phyloP scores from a whole-genome alignment of 176 grass and related monocot species.

The Carex parvula region DNA sequence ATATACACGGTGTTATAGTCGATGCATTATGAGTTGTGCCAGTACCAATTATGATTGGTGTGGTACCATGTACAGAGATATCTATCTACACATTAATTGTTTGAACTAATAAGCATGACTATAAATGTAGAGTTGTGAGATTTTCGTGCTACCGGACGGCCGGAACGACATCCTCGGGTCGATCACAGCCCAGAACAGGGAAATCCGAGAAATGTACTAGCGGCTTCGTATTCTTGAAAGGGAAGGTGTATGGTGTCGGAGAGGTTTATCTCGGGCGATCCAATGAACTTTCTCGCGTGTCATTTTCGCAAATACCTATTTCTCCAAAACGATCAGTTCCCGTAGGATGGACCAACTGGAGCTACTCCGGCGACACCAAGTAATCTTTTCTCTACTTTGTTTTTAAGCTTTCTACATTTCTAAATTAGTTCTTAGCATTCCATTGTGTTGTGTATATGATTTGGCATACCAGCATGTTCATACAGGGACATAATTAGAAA shows the following conservation, averaged over 20 bases:
- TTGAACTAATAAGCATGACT: background rate
- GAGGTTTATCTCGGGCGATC: constrained; percentile 66
- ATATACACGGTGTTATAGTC: constrained; percentile 32
- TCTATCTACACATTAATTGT: no score
- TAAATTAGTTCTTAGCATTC: background rate
- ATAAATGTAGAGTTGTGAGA: constrained; percentile 57
- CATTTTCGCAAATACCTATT: constrained; percentile 62
- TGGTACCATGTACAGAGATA: background rate
- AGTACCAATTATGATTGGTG: background rate
- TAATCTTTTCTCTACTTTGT: constrained; percentile 25
- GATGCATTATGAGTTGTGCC: constrained; percentile 13
- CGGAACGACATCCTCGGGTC: constrained; percentile 56
- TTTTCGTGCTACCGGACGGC: constrained; percentile 69
- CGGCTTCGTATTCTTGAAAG: constrained; percentile 86
- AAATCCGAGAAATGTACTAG: constrained; percentile 35
- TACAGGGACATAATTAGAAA: no score
- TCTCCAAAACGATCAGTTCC: constrained; percentile 62
- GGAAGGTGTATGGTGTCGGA: constrained; percentile 75
- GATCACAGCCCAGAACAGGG: constrained; percentile 63
- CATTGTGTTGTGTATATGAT: background rate
- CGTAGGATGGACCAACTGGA: constrained; percentile 44
- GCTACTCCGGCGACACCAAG: constrained; percentile 47
- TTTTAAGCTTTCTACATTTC: background rate
- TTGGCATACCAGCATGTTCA: background rate
- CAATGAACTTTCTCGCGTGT: constrained; percentile 46